Conservation (phyloP, 768 basidiomycete species). For the Asterophora parasitica region DNA sequence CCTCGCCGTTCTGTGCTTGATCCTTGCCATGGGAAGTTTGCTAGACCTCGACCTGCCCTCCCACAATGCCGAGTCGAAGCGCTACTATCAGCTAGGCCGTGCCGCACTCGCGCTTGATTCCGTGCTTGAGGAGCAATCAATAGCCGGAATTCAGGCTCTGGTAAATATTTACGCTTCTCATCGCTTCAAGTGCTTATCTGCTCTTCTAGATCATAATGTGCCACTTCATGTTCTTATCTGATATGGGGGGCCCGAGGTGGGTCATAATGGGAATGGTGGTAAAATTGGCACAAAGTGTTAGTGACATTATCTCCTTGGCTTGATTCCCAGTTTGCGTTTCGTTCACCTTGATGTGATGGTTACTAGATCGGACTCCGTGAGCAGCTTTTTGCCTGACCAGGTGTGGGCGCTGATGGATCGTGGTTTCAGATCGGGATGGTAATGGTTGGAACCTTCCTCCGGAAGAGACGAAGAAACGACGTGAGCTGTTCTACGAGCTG, state of each 20-base stretch:
- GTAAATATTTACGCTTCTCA: constrained; percentile 30
- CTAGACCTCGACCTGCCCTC: constrained; percentile 54
- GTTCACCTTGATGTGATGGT: constrained; percentile 13
- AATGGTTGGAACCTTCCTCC: constrained; percentile 56
- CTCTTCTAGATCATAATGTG: constrained; percentile 50
- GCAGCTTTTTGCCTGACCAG: constrained; percentile 21
- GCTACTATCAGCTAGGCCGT: constrained; percentile 57
- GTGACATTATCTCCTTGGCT: constrained; percentile 14
- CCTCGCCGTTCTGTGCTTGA: constrained; percentile 56
- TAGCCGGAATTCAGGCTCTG: constrained; percentile 61
- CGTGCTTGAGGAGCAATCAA: constrained; percentile 59
- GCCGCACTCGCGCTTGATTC: constrained; percentile 59
- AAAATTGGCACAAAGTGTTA: constrained; percentile 65
- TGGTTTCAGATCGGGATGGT: constrained; percentile 56
- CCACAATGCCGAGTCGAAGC: constrained; percentile 49
- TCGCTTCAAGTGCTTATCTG: constrained; percentile 11
- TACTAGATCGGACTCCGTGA: constrained; percentile 62
- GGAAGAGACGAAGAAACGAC: constrained; percentile 53
- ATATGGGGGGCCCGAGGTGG: constrained; percentile 60
- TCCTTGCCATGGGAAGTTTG: constrained; percentile 60
- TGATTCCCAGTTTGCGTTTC: constrained; percentile 12
- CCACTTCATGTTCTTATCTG: constrained; percentile 47
- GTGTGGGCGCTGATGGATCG: constrained; percentile 8
- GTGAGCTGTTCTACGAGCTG: constrained; percentile 61
- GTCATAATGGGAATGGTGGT: constrained; percentile 66